These are phyloP conservation scores for Trichoderma aggressivum DNA, from an alignment of 2,329 filamentous ascomycete species.

Conservation along the genomic window DNA sequence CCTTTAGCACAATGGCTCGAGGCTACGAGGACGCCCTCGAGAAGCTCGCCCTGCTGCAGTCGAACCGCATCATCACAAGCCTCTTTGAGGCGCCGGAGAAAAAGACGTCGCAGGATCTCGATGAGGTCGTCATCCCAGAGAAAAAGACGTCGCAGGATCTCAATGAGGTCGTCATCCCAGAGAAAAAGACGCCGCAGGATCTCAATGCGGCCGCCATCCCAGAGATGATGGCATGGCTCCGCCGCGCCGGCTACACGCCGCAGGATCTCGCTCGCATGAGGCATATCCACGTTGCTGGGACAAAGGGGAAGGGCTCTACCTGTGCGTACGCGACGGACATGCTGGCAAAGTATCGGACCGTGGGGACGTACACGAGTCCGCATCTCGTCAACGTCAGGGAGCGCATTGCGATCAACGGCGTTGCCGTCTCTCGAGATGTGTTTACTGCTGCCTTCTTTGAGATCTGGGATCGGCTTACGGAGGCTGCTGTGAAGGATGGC, in stretches of 20 bases:
- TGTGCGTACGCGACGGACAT: conserved; percentile 81
- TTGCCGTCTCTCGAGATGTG: conserved; percentile 61
- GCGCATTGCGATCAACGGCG: conserved; percentile 75
- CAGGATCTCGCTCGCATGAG: conserved; percentile 42
- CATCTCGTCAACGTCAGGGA: conserved; percentile 82
- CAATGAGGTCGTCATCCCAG: conserved; percentile 73
- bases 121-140: conserved; percentile 73
- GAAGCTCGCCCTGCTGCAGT: conserved; percentile 72
- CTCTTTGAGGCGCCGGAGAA: conserved; percentile 42
- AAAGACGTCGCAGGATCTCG: conserved; percentile 52
- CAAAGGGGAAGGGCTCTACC: conserved; percentile 90
- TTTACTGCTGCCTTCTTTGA: conserved; percentile 82
- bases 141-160: conserved; percentile 53
- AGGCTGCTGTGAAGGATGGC: conserved; percentile 35
- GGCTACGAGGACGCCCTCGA: conserved; percentile 65
- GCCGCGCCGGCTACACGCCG: conserved; percentile 67
- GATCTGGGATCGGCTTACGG: conserved; percentile 65
- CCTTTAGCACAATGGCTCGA: conserved; percentile 26
- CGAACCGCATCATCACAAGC: conserved; percentile 65
- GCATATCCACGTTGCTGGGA: conserved; percentile 82
- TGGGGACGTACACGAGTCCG: conserved; percentile 83
- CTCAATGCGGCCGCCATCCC: conserved; percentile 74
- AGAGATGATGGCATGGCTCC: conserved; percentile 77
- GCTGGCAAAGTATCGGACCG: conserved; percentile 48
- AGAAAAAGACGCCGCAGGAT: conserved; percentile 55